Conservation (phyloP, 2,329 filamentous ascomycete genomes). For the Botrytis fragariae region DNA sequence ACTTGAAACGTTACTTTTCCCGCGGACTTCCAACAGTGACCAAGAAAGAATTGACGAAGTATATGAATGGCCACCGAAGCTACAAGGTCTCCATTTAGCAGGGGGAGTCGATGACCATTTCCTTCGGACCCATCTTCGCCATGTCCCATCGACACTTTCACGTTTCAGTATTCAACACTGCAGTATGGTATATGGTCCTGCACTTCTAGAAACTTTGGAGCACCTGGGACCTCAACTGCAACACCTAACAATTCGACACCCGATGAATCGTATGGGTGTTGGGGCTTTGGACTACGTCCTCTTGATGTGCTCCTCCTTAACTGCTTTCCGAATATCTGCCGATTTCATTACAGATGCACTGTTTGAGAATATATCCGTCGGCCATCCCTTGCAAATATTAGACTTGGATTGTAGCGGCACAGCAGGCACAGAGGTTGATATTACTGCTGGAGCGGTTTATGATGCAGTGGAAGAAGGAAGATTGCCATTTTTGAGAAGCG, state of each 20-base stretch:
- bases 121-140: slow-evolving; percentile 29
- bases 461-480: slow-evolving; percentile 33
- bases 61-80: slow-evolving; percentile 37
- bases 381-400: slow-evolving; percentile 35
- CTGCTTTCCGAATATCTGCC: slow-evolving; percentile 35
- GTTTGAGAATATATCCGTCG: slow-evolving; percentile 26
- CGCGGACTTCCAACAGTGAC: slow-evolving; percentile 33
- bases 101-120: slow-evolving; percentile 37
- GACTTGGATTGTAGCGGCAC: slow-evolving; percentile 37
- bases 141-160: slow-evolving; percentile 28
- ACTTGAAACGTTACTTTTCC: slow-evolving; percentile 38
- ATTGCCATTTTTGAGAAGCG: slow-evolving; percentile 35
- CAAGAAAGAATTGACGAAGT: slow-evolving; percentile 18
- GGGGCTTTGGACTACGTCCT: slow-evolving; percentile 33
- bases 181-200: slow-evolving; percentile 28
- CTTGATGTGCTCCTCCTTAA: slow-evolving; percentile 30
- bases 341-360: slow-evolving; percentile 36
- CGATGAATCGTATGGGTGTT: slow-evolving; percentile 34
- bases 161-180: slow-evolving; percentile 39
- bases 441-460: slow-evolving; percentile 31
- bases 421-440: slow-evolving; percentile 31
- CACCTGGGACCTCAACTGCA: slow-evolving; percentile 31
- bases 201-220: slow-evolving; percentile 29
- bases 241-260: slow-evolving; percentile 38
- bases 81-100: slow-evolving; percentile 37